Percentiles rank a stretch among this genome's conserved stretches.
These are phyloP conservation scores for Pythium chondricola DNA, from an alignment of 352 stramenopile species.

Conservation along the genomic window DNA sequence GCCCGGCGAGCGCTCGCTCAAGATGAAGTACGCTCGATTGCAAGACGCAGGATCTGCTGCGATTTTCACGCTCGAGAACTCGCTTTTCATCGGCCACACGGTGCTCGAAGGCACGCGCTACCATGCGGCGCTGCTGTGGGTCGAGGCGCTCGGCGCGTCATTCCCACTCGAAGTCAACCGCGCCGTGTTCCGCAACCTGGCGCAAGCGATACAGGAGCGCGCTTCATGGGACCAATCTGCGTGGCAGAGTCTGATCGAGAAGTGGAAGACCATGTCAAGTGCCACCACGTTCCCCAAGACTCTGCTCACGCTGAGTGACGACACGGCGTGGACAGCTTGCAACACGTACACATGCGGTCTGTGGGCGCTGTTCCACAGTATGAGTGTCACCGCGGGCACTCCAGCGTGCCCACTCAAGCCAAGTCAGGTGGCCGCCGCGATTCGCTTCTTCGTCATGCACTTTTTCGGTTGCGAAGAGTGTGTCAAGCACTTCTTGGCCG, in stretches of 20 bases:
- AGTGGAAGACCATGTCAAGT: conserved; percentile 46
- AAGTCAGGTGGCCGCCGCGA: conserved; percentile 46
- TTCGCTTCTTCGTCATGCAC: conserved; percentile 66
- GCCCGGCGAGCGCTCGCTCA: conserved; percentile 36
- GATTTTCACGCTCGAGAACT: conserved; percentile 64
- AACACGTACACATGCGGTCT: conserved; percentile 77
- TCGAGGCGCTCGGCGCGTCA: conserved; percentile 41
- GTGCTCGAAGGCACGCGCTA: conserved; percentile 63
- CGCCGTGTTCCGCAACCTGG: conserved; percentile 34
- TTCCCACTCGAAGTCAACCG: conserved; percentile 73
- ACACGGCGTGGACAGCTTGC: conserved; percentile 45
- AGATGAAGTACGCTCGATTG: conserved; percentile 64
- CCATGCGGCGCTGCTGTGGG: conserved; percentile 53
- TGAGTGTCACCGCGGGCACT: conserved; percentile 39
- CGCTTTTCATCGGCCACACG: conserved; percentile 59
- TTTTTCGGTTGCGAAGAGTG: conserved; percentile 85
- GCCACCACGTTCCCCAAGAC: conserved; percentile 51
- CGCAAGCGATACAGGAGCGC: conserved; percentile 27
- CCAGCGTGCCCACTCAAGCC: conserved; percentile 36
- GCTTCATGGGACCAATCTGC: conserved; percentile 43
- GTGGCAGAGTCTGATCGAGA: conserved; percentile 53
- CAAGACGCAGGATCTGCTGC: conserved; percentile 60
- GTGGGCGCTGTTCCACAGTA: conserved; percentile 79
- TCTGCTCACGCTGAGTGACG: conserved; percentile 49
- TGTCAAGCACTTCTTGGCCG: conserved; percentile 58